Conservation (phyloP, 2,329 filamentous ascomycete species). For the Colletotrichum ledebouriae region DNA sequence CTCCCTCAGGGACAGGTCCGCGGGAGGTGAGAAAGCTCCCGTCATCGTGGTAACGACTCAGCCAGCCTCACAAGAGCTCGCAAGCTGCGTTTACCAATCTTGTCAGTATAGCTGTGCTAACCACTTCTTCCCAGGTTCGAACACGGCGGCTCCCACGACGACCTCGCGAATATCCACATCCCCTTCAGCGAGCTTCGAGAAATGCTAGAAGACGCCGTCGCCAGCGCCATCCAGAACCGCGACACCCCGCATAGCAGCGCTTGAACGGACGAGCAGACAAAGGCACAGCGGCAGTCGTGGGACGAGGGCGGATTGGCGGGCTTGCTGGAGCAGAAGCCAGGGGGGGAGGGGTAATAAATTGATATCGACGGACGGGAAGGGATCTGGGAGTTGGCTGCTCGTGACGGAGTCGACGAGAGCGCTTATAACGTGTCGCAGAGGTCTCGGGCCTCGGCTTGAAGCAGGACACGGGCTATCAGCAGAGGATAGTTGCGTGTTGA, state of each 20-base stretch:
- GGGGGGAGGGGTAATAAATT: no score
- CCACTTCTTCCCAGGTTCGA: not conserved
- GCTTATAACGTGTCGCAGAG: no score
- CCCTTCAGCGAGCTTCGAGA: not conserved
- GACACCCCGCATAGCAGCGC: not conserved
- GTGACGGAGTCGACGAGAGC: no score
- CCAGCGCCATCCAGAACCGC: not conserved
- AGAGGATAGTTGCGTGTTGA: no score
- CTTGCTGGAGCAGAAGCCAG: no score
- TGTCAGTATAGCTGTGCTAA: not conserved
- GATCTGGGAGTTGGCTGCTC: no score
- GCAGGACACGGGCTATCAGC: no score
- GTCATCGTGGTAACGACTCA: not conserved
- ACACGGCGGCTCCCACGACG: not conserved
- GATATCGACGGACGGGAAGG: no score
- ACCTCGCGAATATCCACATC: not conserved
- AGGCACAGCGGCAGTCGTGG: not conserved
- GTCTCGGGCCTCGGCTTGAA: no score
- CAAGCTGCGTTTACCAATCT: not conserved
- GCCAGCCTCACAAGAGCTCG: not conserved
- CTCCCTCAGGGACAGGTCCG: not conserved
- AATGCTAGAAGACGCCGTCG: not conserved
- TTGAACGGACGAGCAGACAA: not conserved
- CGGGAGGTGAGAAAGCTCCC: not conserved
- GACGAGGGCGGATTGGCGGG: no score